Evolutionary conservation across 345 rosid species (phyloP).

Genomic region (Eucalyptus grandis): DNA sequence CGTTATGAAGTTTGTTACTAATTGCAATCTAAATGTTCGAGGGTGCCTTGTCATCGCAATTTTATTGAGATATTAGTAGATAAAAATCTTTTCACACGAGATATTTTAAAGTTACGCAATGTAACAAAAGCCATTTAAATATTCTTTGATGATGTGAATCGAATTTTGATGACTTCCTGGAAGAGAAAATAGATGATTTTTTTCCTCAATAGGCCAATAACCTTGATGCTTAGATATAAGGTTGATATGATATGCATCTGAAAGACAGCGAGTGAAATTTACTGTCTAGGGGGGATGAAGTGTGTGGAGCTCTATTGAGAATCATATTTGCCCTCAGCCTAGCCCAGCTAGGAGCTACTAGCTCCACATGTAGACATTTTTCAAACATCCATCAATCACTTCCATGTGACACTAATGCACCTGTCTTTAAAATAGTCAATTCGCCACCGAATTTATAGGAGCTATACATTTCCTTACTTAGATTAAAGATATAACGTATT

Average conservation of each 20-base stretch:
- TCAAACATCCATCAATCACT: background rate
- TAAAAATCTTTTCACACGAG: background rate
- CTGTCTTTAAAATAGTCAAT: background rate
- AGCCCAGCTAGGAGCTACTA: background rate
- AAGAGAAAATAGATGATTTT: background rate
- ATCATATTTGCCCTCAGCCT: background rate
- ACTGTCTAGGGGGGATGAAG: background rate
- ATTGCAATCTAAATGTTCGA: background rate
- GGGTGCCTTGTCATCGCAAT: rapidly evolving
- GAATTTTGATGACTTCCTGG: background rate
- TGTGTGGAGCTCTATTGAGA: background rate
- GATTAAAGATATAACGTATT: background rate
- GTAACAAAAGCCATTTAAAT: background rate
- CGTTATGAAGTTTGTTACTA: background rate
- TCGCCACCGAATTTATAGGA: background rate
- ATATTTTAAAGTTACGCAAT: background rate
- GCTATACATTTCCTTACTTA: background rate
- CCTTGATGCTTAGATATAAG: background rate
- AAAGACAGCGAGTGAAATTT: background rate
- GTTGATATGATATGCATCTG: background rate
- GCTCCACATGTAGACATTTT: background rate
- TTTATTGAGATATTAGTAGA: background rate
- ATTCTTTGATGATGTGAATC: background rate
- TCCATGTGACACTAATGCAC: background rate
- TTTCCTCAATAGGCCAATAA: background rate